Conservation (phyloP, 345 rosid genomes). For the Crucihimalaya himalaica region DNA sequence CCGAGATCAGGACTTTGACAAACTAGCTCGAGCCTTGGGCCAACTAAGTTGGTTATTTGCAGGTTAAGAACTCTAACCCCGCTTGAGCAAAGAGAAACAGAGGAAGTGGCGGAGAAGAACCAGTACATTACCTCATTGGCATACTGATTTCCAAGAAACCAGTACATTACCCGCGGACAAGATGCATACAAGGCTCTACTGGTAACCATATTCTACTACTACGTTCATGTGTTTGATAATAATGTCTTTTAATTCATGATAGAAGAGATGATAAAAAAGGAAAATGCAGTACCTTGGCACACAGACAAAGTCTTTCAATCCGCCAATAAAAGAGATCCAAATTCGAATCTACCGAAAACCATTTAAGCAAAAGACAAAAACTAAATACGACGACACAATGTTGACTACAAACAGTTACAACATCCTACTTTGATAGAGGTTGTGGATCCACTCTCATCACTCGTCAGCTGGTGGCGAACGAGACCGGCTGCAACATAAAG, state of each 20-base stretch:
- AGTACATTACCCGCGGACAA: not conserved
- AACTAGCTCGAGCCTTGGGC: no score
- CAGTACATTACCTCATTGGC: no score
- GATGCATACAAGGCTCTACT: not conserved
- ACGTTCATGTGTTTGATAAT: not conserved
- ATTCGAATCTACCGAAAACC: not conserved
- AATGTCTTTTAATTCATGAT: no score
- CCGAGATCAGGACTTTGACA: no score
- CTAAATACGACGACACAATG: not conserved
- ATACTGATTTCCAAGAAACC: no score
- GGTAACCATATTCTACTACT: not conserved
- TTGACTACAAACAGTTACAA: conserved; percentile 26
- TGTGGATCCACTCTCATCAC: conserved; percentile 29
- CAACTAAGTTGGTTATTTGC: not conserved
- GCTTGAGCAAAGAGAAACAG: not conserved
- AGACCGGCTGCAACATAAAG: conserved; percentile 17
- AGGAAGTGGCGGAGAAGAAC: not conserved
- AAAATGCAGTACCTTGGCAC: not conserved
- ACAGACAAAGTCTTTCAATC: conserved; percentile 15
- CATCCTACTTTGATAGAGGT: conserved; percentile 14
- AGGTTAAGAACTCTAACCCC: not conserved
- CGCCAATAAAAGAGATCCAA: conserved; percentile 5
- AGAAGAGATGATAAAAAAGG: not conserved
- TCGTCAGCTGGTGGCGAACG: conserved; percentile 39
- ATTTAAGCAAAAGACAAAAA: not conserved